Base-by-base conservation (phyloP, 495 filamentous ascomycete species). In the Letharia columbiana region DNA sequence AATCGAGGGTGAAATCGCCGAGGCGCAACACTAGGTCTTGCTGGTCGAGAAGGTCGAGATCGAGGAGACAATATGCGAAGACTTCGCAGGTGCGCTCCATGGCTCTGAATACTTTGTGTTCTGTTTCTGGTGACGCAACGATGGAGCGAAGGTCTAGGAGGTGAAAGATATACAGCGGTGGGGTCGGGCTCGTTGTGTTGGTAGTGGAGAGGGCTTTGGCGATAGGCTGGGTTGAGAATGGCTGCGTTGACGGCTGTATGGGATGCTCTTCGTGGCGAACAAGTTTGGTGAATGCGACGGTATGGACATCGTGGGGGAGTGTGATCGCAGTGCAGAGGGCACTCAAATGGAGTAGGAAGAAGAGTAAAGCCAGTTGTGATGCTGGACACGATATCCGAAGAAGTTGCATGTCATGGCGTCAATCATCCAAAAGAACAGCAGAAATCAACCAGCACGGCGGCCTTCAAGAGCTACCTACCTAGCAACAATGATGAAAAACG, bases 41-140 rank as follows among this genome's bases (percentile, higher is more conserved):
- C 5, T 15, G 9, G 4, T 44, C 37, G n/a, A 61, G 17, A 2
- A 44, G n/a, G 59, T 61, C 59, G 12, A 23, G 12, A 8, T 61
- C 39, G 59, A 61, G 20, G 9, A 61, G n/a, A 8, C 0, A 1
- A 31, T 6, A 31, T 2, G 59, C 59, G 15, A 44, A 20, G 42
- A 10, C 42, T 15, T 61, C 59, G 28, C 12, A 28, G 39, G 8
- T 7, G 59, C 39, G 59, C 9, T 61, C 59, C 4, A 61, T 1
- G 10, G 17, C 8, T 28, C 7, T 23, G 59, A 4, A 0, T 2
- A 31, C 10, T 0, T 35, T 2, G 0, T 0, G 0, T 23, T 4
- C 11, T 1, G 8, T 28, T 2, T 15, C 10, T 39, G 39, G 59
- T 4, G 42, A 44, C 39, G 28, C 13, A 11, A 61, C 2, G 42